phyloP scores from a whole-genome alignment of 1,284 basidiomycete species.

The Apiotrichum montevideense region DNA sequence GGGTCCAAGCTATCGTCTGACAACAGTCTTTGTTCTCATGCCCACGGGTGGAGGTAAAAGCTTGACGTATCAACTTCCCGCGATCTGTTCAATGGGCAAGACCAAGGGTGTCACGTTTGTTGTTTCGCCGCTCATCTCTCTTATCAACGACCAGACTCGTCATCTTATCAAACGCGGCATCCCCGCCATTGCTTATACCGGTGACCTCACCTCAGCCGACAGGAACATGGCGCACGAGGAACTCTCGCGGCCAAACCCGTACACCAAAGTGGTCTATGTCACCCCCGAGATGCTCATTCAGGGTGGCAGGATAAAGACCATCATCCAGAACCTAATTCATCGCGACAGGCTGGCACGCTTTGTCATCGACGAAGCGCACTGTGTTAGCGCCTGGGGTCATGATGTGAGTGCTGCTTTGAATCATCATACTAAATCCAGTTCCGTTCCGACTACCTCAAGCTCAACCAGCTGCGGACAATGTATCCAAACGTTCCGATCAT shows the following conservation, averaged over 20 bases:
- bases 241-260: conserved; percentile 47
- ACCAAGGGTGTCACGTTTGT: conserved; percentile 84
- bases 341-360: conserved; percentile 69
- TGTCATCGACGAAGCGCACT: conserved; percentile 94
- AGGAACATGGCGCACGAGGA: conserved; percentile 49
- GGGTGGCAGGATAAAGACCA: conserved; percentile 55
- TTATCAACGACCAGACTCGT: conserved; percentile 86
- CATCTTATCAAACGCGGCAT: conserved; percentile 63
- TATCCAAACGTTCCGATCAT: conserved; percentile 84
- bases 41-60: conserved; percentile 96
- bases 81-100: conserved; percentile 65
- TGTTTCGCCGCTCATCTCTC: conserved; percentile 78
- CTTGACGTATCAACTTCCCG: conserved; percentile 79
- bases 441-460: conserved; percentile 52
- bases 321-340: conserved; percentile 58
- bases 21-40: conserved; percentile 82
- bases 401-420: conserved; percentile 32
- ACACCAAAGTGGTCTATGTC: conserved; percentile 69
- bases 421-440: conserved; percentile 31
- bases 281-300: conserved; percentile 83
- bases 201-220: conserved; percentile 52
- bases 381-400: conserved; percentile 58
- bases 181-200: conserved; percentile 66
- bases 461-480: conserved; percentile 62
- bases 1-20: background rate